Evolutionary conservation across 176 grass and related monocot species (phyloP).

Genomic region (Oryza rufipogon): DNA sequence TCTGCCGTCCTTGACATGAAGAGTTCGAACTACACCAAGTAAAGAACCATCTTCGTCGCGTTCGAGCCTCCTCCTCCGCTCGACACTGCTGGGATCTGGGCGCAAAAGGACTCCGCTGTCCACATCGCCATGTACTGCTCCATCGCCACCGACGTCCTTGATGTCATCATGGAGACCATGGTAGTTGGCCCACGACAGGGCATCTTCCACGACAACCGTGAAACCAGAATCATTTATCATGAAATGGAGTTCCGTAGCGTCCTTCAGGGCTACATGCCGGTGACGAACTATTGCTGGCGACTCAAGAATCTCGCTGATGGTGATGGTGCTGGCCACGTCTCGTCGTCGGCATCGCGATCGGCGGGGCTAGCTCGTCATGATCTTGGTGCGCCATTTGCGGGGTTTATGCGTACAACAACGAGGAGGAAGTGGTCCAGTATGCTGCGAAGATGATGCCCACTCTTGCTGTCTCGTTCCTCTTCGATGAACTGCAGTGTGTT

Average conservation of each 20-base stretch:
- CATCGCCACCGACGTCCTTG: too few species aligned
- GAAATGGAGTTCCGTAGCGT: neutral
- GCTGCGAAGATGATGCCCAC: slow-evolving; percentile 67
- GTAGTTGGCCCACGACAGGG: too few species aligned
- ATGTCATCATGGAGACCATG: too few species aligned
- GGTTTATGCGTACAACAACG: slow-evolving; percentile 69
- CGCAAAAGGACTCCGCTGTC: too few species aligned
- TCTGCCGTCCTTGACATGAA: too few species aligned
- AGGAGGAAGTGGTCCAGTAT: slow-evolving; percentile 81
- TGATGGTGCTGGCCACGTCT: slow-evolving; percentile 51
- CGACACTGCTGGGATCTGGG: too few species aligned
- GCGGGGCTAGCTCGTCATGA: slow-evolving; percentile 34
- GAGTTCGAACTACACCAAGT: too few species aligned
- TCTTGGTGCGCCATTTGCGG: slow-evolving; percentile 68
- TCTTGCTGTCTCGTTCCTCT: slow-evolving; percentile 66
- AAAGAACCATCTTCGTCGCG: too few species aligned
- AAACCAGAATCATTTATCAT: neutral
- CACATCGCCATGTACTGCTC: too few species aligned
- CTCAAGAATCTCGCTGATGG: neutral
- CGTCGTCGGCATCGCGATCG: slow-evolving; percentile 34
- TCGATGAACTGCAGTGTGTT: slow-evolving; percentile 72
- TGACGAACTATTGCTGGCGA: neutral
- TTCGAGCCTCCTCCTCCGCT: neutral
- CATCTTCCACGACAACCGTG: neutral
- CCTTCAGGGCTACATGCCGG: neutral